phyloP scores from a whole-genome alignment of 2,329 filamentous ascomycete genomes.

The Thielaviopsis populi region DNA sequence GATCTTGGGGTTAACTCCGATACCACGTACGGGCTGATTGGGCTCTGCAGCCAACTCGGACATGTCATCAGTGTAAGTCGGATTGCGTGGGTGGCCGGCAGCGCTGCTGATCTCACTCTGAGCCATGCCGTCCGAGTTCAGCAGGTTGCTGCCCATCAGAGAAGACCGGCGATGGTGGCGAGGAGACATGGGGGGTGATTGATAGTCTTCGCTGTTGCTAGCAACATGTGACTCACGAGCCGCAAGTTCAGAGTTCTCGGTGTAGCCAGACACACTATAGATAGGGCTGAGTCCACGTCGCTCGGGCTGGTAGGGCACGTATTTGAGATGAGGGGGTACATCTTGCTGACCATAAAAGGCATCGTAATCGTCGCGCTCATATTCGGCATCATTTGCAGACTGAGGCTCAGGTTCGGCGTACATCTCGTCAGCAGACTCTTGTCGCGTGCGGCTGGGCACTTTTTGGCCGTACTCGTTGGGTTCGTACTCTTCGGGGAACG shows the following conservation, averaged over 20 bases:
- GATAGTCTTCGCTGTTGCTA: conserved; percentile 32
- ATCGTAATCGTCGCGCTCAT: conserved; percentile 18
- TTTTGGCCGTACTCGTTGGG: conserved; percentile 32
- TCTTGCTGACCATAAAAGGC: conserved; percentile 45
- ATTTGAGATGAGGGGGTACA: conserved; percentile 48
- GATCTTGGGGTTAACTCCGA: conserved; percentile 63
- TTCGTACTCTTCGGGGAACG: conserved; percentile 34
- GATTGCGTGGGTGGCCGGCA: conserved; percentile 36
- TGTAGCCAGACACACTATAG: conserved; percentile 81
- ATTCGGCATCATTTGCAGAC: conserved; percentile 7
- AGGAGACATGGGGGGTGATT: conserved; percentile 46
- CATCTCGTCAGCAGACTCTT: conserved; percentile 24
- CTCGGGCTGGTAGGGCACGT: conserved; percentile 53
- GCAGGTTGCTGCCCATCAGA: conserved; percentile 33
- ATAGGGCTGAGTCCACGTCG: conserved; percentile 71
- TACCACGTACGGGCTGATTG: conserved; percentile 54
- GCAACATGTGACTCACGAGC: conserved; percentile 43
- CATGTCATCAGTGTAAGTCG: conserved; percentile 33
- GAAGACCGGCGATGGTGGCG: conserved; percentile 37
- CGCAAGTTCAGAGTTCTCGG: conserved; percentile 36
- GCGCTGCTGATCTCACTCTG: conserved; percentile 13
- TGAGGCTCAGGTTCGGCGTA: conserved; percentile 30
- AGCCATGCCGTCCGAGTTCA: conserved; percentile 24
- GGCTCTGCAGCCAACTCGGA: conserved; percentile 46
- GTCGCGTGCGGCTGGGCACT: conserved; percentile 22